Base-by-base conservation (phyloP, 1,284 basidiomycete species). In the Malassezia cuniculi region DNA sequence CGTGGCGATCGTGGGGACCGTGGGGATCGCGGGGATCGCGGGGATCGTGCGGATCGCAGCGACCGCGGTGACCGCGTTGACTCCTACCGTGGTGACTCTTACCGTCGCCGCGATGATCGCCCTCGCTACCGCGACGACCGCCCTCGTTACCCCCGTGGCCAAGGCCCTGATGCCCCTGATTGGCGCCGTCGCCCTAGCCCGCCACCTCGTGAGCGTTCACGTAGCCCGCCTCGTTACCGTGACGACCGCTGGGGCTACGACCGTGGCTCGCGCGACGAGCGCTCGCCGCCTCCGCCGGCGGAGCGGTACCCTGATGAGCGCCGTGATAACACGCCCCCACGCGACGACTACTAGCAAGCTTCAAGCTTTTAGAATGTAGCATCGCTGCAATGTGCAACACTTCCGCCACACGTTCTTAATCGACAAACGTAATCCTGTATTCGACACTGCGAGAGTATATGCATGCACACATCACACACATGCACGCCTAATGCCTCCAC, bases 141-240 rank as follows among this genome's bases (percentile, higher is more conserved):
- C 6, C 27, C 24, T n/a, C 31, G 21, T n/a, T 31, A 17, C 15
- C 32, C 22, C n/a, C 16, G 32, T 6, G 36, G 41, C 16, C 3
- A 17, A 19, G 32, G 33, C 12, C 47, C 50, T 4, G 54, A 57
- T 29, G 41, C 47, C 29, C 38, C 50, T 10, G 49, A 57, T 30
- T 57, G 54, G 54, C 48, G 54, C 35, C 49, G 54, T 6, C 37
- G 54, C 18, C 47, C 49, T 4, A 54, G 52, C 36, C 54, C 54
- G 12, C 11, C 28, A 2, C 31, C n/a, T 21, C 36, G 37, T 7
- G 39, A 42, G 20, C 37, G 50, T 16, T 33, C 36, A 5, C 38
- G 41, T 26, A 34, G 51, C 16, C 39, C 50, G 42, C 50, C 47
- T n/a, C 48, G 52, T 17, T 51, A 17, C 19, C 19, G 16, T 11